phyloP scores from a whole-genome alignment of 208 protist genomes.

The Trypanosoma platydactyli region DNA sequence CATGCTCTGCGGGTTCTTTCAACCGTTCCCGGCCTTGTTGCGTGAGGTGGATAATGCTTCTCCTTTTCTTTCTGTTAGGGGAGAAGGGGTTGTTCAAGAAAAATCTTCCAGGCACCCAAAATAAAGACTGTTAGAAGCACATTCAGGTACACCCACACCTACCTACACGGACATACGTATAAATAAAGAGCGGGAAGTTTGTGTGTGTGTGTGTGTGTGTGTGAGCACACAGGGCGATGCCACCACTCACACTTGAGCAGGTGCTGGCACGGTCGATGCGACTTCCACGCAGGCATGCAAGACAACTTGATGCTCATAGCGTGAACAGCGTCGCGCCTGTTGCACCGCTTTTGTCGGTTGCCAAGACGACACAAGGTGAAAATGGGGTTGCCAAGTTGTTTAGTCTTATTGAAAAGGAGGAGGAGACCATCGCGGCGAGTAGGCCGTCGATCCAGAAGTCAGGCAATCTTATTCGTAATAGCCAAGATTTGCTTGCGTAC shows the following conservation, averaged over 20 bases:
- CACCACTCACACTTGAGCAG: slow-evolving; percentile 81
- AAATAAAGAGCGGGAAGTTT: too few species aligned
- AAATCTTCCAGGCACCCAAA: too few species aligned
- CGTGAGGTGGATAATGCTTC: too few species aligned
- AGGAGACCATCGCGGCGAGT: slow-evolving; percentile 39
- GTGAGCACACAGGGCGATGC: slow-evolving; percentile 36
- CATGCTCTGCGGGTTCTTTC: too few species aligned
- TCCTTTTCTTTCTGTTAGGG: too few species aligned
- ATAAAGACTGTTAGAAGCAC: too few species aligned
- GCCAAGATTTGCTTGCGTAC: slow-evolving; percentile 68
- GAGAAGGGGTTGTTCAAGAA: too few species aligned
- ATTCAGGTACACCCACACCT: too few species aligned
- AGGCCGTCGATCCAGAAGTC: slow-evolving; percentile 43
- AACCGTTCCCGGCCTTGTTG: too few species aligned
- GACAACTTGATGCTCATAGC: slow-evolving; percentile 1
- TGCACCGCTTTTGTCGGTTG: not conserved
- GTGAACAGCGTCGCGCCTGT: not conserved
- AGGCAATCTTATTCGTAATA: slow-evolving; percentile 53
- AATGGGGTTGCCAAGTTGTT: slow-evolving; percentile 42
- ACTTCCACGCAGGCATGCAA: slow-evolving; percentile 44
- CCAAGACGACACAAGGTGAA: not conserved
- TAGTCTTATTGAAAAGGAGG: slow-evolving; percentile 59
- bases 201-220: not conserved
- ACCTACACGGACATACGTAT: too few species aligned
- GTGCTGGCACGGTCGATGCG: slow-evolving; percentile 86